Evolutionary conservation across 2,329 filamentous ascomycete genomes (phyloP), one percentile per base, ranked within the genome.

Genomic region (Penicillium glabrum): DNA sequence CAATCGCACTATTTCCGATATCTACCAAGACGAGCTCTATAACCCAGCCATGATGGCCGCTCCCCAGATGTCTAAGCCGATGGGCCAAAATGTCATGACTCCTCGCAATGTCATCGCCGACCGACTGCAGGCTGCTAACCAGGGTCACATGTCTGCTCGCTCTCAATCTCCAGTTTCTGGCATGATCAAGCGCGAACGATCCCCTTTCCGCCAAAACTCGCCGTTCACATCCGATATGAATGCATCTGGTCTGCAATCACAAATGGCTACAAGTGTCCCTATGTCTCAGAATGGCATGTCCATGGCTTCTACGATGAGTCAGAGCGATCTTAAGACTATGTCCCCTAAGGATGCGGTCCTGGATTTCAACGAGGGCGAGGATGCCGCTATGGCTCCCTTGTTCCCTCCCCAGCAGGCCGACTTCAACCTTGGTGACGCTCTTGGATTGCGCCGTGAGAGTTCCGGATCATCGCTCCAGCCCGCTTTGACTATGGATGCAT

Each of bases 331-430:
- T 1, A 90, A 91, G 74, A 96, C 93, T 0, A 96, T 99, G 46
- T 98, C 93, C 1, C 95, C 93, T 24, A 96, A 96, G 76, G 93
- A 98, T 68, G 90, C 93, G 1, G 77, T 96, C 58, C 77, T 97
- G 49, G 93, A 97, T 58, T 96, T 93, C 70, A 85, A 88, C 59
- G 91, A 95, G 39, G 75, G 80, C 0, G 86, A 88, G 19, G 88
- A 89, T 47, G 77, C 83, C 5, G 86, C 86, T 57, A 86, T 89
- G 66, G 86, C 75, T 14, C 53, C 90, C 13, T 77, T 96, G 21
- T 96, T 96, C 69, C 84, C 89, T 3, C 80, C 84, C 1, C 80
- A 83, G 53, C 80, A 84, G 43, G 72, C 70, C 5, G 84, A 76
- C 65, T 82, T 85, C 69, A 82, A 80, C 69, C 71, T 79, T 60